A percentile compares a stretch with the other conserved stretches of the same genome.
phyloP scores from a whole-genome alignment of 805 yeast genomes.

The Vanderwaltozyma yarrowii region DNA sequence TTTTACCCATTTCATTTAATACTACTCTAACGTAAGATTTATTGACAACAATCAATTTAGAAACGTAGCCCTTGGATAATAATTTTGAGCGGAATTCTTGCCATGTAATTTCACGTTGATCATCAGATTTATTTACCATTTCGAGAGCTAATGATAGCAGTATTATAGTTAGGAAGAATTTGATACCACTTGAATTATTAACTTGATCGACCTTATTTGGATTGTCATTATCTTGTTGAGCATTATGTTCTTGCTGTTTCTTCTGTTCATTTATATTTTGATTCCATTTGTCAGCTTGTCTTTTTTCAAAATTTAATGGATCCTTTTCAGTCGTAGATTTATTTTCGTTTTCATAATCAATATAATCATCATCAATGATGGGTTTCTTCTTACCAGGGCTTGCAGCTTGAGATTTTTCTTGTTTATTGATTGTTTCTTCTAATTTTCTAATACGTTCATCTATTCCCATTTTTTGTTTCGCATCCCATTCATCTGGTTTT shows the following conservation, averaged over 20 bases:
- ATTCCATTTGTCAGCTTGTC: conserved; percentile 7
- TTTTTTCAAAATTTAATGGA: conserved; percentile 8
- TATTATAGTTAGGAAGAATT: conserved; percentile 26
- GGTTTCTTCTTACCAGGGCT: conserved; percentile 4
- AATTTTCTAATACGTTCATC: conserved; percentile 18
- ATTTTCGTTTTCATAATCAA: background rate
- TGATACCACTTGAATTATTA: conserved; percentile 28
- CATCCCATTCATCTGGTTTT: conserved; percentile 8
- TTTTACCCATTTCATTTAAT: conserved; percentile 49
- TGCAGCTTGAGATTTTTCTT: background rate
- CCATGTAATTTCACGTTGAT: conserved; percentile 63
- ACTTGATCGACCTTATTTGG: conserved; percentile 12
- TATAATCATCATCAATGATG: conserved; percentile 1
- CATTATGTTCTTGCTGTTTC: conserved; percentile 4
- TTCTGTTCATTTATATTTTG: background rate
- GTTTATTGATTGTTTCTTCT: conserved; percentile 18
- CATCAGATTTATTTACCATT: conserved; percentile 23
- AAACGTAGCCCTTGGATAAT: conserved; percentile 69
- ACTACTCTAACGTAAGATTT: conserved; percentile 64
- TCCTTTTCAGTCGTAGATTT: conserved; percentile 1
- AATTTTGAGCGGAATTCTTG: conserved; percentile 78
- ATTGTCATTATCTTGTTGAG: conserved; percentile 10
- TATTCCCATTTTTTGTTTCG: conserved; percentile 12
- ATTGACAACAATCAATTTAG: conserved; percentile 65
- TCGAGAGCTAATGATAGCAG: conserved; percentile 26